Percentiles rank a stretch among this genome's conserved stretches.
Conservation (phyloP, 192 early-diverging fungal genomes). For the Thamnidium elegans region DNA sequence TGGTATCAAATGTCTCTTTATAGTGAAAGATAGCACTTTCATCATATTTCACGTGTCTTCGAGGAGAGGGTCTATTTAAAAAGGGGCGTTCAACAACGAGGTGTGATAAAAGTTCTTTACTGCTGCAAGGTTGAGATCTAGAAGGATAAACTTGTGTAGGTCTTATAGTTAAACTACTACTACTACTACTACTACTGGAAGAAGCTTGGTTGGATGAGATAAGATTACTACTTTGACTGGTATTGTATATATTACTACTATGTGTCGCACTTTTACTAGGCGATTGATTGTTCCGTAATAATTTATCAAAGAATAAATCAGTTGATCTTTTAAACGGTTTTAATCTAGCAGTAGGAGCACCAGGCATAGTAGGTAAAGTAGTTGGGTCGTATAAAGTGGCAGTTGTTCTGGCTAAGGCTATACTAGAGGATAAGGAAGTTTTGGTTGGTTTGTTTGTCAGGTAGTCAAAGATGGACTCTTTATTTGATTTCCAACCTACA, state of each 20-base stretch:
- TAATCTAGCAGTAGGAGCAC: neutral
- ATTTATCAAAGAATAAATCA: constrained; percentile 11
- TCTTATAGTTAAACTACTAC: neutral
- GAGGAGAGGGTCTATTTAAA: constrained; percentile 23
- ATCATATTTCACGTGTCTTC: constrained; percentile 22
- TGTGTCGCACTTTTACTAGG: neutral
- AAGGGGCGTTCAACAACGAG: neutral
- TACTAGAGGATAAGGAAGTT: neutral
- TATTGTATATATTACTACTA: no score
- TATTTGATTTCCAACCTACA: constrained; percentile 22
- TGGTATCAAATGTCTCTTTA: constrained; percentile 32
- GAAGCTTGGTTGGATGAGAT: neutral
- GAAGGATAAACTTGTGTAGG: constrained; percentile 11
- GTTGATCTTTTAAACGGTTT: constrained; percentile 9
- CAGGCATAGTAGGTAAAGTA: constrained; percentile 17
- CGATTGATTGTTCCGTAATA: neutral
- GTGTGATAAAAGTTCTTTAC: constrained; percentile 50
- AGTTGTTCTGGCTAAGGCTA: constrained; percentile 10
- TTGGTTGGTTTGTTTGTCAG: constrained; percentile 3
- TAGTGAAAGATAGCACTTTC: constrained; percentile 35
- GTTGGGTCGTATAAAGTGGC: constrained; percentile 11
- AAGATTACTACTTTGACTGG: no score
- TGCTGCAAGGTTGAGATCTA: constrained; percentile 41
- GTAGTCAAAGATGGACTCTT: constrained; percentile 21
- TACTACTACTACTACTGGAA: neutral